Evolutionary conservation across 73 alveolate species (phyloP), one percentile per base, ranked within the genome.

Genomic region (Symbiodinium pilosum): DNA sequence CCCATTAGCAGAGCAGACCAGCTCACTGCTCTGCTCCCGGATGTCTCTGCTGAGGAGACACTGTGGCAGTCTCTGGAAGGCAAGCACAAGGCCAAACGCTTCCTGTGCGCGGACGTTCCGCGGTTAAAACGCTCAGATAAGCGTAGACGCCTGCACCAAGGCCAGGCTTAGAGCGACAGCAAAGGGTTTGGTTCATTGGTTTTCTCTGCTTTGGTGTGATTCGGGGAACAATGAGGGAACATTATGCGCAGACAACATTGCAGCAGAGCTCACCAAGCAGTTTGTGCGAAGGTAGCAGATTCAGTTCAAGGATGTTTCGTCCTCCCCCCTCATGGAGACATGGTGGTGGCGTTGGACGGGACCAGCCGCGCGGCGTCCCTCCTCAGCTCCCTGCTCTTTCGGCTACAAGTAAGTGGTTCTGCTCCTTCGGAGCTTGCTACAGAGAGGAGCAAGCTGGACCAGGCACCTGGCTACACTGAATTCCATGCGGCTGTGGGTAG

Each of bases 311-410:
- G 84, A 69, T 69, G 84, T 69, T 69, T 21, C 41, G 84, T 5
- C 24, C 42, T 69, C 84, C 84, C 7, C 84, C 84, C n/a, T 43
- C 84, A n/a, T 69, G 84, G 84, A 5, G 42, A 69, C 40, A 28
- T 69, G 43, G 21, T 21, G 26, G 41, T 5, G 16, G 24, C 43
- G 11, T 43, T 4, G 84, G 84, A 20, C 84, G 84, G 84, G 84
- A 69, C 84, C 84, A 69, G 84, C 84, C 84, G 84, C 84, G 84
- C 84, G 84, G 77, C 77, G 77, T 59, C 77, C 77, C 77, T 59
- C 77, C 77, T 26, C 30, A 59, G n/a, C 77, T 59, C 77, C n/a
- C 30, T 28, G 77, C 77, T 28, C 38, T 34, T 16, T 16, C 77
- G 77, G 11, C 30, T n/a, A n/a, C n/a, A n/a, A 4, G 81, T 5